Evolutionary conservation across 2,329 filamentous ascomycete species (phyloP).

Genomic region (Calonectria hongkongensis): DNA sequence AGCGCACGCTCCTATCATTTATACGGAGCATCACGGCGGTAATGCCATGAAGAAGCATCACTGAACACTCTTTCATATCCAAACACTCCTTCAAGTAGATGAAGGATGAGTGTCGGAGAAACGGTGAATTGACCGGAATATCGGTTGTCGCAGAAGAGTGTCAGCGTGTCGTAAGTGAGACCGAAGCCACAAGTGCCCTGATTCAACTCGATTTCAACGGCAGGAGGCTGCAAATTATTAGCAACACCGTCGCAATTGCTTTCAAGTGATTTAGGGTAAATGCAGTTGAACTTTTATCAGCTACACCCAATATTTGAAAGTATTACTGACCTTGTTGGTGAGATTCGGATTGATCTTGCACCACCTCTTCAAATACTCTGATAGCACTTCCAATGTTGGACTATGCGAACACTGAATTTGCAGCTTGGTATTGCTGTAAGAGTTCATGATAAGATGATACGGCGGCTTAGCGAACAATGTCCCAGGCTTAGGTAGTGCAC

Average conservation of each 20-base stretch:
- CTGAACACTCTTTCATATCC: constrained; percentile 61
- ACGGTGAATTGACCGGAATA: constrained; percentile 59
- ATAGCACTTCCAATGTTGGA: constrained; percentile 65
- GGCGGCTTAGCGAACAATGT: constrained; percentile 68
- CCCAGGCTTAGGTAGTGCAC: constrained; percentile 66
- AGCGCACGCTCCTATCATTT: constrained; percentile 30
- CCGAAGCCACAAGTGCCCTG: constrained; percentile 68
- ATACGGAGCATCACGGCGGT: constrained; percentile 46
- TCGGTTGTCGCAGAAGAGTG: constrained; percentile 59
- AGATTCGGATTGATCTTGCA: constrained; percentile 65
- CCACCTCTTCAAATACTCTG: constrained; percentile 69
- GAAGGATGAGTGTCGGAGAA: constrained; percentile 65
- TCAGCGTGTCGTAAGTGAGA: constrained; percentile 65
- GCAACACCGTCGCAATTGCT: not conserved
- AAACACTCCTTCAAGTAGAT: constrained; percentile 67
- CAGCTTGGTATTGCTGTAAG: constrained; percentile 56
- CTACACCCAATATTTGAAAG: too few species aligned
- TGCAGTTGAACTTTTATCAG: not conserved
- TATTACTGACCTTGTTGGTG: constrained; percentile 57
- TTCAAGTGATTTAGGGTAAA: not conserved
- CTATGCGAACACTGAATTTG: constrained; percentile 69
- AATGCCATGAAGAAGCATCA: constrained; percentile 53
- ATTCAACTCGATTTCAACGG: constrained; percentile 64
- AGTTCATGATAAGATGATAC: constrained; percentile 66
- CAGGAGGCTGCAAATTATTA: constrained; percentile 60